A percentile compares a stretch with the other conserved stretches of the same genome.
These are phyloP conservation scores for Nigrospora sphaerica DNA, from an alignment of 2,329 filamentous ascomycete species.

Conservation along the genomic window DNA sequence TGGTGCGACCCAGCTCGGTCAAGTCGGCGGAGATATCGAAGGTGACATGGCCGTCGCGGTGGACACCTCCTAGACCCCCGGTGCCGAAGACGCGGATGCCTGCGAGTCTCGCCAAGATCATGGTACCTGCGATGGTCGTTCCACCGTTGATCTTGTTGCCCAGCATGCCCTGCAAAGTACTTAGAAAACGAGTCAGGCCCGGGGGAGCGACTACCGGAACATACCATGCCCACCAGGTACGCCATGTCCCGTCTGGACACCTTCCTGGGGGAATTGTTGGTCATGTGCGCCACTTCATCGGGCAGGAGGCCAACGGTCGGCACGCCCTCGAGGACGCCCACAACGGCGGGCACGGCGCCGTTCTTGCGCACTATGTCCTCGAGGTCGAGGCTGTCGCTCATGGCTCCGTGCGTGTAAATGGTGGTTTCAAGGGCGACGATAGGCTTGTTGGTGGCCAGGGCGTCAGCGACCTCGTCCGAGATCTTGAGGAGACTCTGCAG, in stretches of 20 bases:
- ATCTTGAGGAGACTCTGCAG: slow-evolving; percentile 53
- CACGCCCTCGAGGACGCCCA: slow-evolving; percentile 78
- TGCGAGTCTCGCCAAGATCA: slow-evolving; percentile 78
- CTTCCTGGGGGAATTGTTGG: slow-evolving; percentile 67
- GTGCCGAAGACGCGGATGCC: slow-evolving; percentile 93
- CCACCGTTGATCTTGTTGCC: slow-evolving; percentile 73
- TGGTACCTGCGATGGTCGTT: slow-evolving; percentile 89
- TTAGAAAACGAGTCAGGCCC: not conserved
- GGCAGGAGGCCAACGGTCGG: slow-evolving; percentile 71
- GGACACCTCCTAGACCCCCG: slow-evolving; percentile 88
- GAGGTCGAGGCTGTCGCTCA: slow-evolving; percentile 66
- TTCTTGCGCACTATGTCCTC: slow-evolving; percentile 74
- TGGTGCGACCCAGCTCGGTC: slow-evolving; percentile 84
- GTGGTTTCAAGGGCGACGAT: slow-evolving; percentile 92
- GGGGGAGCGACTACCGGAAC: slow-evolving; percentile 14
- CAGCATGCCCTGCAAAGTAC: slow-evolving; percentile 44
- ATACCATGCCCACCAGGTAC: slow-evolving; percentile 70
- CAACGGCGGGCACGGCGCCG: slow-evolving; percentile 83
- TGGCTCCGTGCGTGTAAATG: slow-evolving; percentile 90
- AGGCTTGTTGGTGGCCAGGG: slow-evolving; percentile 65
- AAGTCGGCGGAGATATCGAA: slow-evolving; percentile 95
- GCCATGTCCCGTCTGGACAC: slow-evolving; percentile 82
- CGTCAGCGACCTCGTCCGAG: slow-evolving; percentile 76
- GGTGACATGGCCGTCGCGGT: slow-evolving; percentile 76
- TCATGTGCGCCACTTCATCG: slow-evolving; percentile 67